Base-by-base conservation (phyloP, 2,329 filamentous ascomycete genomes). In the Ceratocystis eucalypticola region DNA sequence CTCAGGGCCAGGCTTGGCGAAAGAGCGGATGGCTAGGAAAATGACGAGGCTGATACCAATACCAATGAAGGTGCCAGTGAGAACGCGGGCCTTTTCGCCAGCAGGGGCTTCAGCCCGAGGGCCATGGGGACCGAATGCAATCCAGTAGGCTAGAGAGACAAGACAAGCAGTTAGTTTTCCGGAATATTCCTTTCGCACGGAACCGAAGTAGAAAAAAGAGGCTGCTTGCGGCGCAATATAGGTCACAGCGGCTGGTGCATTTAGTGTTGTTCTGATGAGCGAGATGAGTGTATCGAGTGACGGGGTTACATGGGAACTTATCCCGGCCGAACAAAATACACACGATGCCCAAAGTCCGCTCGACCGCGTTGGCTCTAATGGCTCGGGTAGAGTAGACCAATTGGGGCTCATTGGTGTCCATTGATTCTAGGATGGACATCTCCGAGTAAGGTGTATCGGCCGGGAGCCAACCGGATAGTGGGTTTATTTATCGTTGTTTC, bases 111-210 rank as follows among this genome's bases (percentile, higher is more conserved):
- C 80, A 71, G 93, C 87, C 73, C 94, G 93, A 72, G 94, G 94
- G 68, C 94, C 94, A 79, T 99, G 94, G 74, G 92, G 87, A 71
- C 94, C 94, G 76, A 99, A 99, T 71, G 94, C 92, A 75, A 99
- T 96, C 88, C 89, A 99, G 86, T 97, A 99, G 71, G 94, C 94
- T 99, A 76, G 77, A 22, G 55, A 28, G 20, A 59, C 45, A 7
- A 33, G 37, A 45, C 22, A 37, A 33, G 28, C 28, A 59, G 55
- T 59, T 37, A 59, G 55, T 59, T 33, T 59, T n/a, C 15, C 20
- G 17, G 25, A 4, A 20, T 59, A 12, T 15, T 41, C 2, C 28
- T 37, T 28, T 59, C 10, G 4, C 28, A 59, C 55, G 5, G 5
- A 33, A n/a, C 6, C 5, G 3, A 10, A n/a, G n/a, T 59, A 55